A percentile compares a stretch with the other conserved stretches of the same genome.
These are phyloP conservation scores for Sorghum bicolor DNA, from an alignment of 176 grass and related monocot species.

Conservation along the genomic window DNA sequence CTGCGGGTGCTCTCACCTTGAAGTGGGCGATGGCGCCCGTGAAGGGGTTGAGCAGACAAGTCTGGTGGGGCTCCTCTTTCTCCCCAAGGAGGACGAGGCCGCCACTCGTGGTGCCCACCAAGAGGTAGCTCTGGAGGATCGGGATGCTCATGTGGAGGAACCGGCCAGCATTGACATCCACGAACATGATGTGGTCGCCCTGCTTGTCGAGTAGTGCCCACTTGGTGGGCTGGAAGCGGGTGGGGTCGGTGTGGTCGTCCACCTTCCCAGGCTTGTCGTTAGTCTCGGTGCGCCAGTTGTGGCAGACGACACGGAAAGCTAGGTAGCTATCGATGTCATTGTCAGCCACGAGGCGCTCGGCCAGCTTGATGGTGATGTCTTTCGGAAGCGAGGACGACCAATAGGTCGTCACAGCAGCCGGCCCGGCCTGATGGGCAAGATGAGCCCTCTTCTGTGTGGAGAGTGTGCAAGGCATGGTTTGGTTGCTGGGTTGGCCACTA, in stretches of 20 bases:
- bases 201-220: background rate
- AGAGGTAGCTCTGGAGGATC: background rate
- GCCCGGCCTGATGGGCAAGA: background rate
- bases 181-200: background rate
- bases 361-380: background rate
- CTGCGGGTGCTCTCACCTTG: background rate
- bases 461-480: background rate
- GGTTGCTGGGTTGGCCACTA: background rate
- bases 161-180: background rate
- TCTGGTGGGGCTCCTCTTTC: background rate
- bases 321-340: background rate
- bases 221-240: background rate
- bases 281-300: background rate
- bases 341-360: background rate
- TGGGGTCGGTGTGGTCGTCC: background rate
- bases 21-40: background rate
- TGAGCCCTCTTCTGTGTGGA: background rate
- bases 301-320: background rate
- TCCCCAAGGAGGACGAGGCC: background rate
- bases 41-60: conserved; percentile 12
- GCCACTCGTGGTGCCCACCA: background rate
- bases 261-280: background rate
- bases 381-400: background rate
- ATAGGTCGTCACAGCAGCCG: too few species aligned
- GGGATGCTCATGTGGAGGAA: background rate